These are phyloP conservation scores for Xylaria grammica DNA, from an alignment of 495 filamentous ascomycete species.

Conservation along the genomic window DNA sequence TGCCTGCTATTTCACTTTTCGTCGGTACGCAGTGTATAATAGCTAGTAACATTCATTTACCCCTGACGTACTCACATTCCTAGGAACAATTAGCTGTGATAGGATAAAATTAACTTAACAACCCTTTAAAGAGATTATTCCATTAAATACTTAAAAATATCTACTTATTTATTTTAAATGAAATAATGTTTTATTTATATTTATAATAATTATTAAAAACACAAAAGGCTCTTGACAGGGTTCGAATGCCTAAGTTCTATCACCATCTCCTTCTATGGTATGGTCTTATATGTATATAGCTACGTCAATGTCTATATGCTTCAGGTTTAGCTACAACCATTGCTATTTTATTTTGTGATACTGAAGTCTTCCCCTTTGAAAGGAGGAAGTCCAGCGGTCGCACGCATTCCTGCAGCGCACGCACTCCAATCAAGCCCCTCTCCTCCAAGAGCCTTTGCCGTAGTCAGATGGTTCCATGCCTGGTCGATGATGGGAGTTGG, in stretches of 20 bases:
- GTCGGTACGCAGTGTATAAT: too few species aligned
- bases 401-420: conserved; percentile 24
- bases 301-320: background rate
- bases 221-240: background rate
- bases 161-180: conserved; percentile 4
- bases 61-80: too few species aligned
- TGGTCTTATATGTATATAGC: background rate
- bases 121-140: too few species aligned
- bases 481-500: conserved; percentile 24
- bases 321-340: background rate
- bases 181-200: background rate
- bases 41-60: too few species aligned
- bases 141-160: too few species aligned
- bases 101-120: too few species aligned
- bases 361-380: conserved; percentile 19
- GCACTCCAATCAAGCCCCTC: conserved; percentile 26
- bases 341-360: background rate
- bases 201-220: background rate
- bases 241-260: background rate
- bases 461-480: conserved; percentile 18
- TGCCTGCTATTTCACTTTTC: too few species aligned
- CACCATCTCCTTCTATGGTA: background rate
- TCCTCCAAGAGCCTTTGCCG: conserved; percentile 22
- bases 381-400: conserved; percentile 18
- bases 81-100: too few species aligned